phyloP scores from a whole-genome alignment of 306 rosid species.

The Prunus mongolica region DNA sequence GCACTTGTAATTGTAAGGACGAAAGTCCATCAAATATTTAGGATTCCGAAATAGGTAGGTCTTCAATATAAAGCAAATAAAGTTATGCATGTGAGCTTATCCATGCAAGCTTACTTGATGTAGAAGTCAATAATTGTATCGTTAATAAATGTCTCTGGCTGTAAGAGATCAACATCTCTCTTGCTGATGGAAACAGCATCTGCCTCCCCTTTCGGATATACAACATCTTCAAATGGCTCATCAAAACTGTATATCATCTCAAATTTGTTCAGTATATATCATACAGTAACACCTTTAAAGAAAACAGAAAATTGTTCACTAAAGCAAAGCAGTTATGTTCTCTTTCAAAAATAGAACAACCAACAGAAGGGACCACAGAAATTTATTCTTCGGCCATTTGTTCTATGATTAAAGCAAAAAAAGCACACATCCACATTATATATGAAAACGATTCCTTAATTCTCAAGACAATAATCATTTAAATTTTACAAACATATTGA shows the following conservation, averaged over 20 bases:
- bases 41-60: neutral
- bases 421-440: neutral
- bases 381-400: neutral
- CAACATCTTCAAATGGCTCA: slow-evolving; percentile 67
- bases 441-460: neutral
- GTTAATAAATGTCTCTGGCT: slow-evolving; percentile 88
- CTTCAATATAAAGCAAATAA: slow-evolving; percentile 4
- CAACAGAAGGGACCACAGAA: neutral
- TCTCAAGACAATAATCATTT: neutral
- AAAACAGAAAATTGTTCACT: neutral
- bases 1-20: too few relatives aligned
- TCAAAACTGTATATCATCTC: slow-evolving; percentile 59
- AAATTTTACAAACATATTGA: neutral
- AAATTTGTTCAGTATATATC: slow-evolving; percentile 14
- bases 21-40: neutral
- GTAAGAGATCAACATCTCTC: slow-evolving; percentile 93
- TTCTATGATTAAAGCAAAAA: neutral
- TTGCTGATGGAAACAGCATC: slow-evolving; percentile 89
- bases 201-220: slow-evolving; percentile 90
- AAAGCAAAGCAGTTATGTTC: neutral
- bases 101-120: slow-evolving; percentile 63
- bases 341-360: neutral
- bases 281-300: neutral
- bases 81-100: neutral
- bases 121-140: slow-evolving; percentile 93